Conservation (phyloP, 352 stramenopile species). For the Globisporangium cylindrosporum region DNA sequence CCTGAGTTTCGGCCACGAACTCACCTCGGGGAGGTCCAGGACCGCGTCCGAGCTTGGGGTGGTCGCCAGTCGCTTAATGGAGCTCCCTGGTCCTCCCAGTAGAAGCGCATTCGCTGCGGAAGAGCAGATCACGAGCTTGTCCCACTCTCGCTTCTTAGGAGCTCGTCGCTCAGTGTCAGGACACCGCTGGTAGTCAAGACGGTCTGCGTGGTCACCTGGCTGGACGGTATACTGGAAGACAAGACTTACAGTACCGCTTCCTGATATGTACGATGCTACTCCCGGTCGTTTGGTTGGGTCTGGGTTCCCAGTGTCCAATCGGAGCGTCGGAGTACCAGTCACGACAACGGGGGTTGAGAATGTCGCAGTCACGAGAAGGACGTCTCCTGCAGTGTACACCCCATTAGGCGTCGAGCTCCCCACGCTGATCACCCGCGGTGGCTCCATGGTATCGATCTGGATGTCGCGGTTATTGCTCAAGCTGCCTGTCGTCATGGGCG, state of each 20-base stretch:
- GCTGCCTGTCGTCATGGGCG: slow-evolving; percentile 37
- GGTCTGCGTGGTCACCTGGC: slow-evolving; percentile 46
- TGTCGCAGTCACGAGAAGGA: slow-evolving; percentile 32
- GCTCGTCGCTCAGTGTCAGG: slow-evolving; percentile 29
- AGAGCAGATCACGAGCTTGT: slow-evolving; percentile 53
- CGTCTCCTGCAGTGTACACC: slow-evolving; percentile 60
- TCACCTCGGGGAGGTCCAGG: slow-evolving; percentile 62
- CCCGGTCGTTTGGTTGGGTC: slow-evolving; percentile 1
- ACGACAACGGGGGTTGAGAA: slow-evolving; percentile 62
- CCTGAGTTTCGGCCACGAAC: slow-evolving; percentile 54
- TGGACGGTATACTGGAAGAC: slow-evolving; percentile 58
- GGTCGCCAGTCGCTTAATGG: slow-evolving; percentile 45
- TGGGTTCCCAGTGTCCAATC: slow-evolving; percentile 30
- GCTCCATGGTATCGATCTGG: slow-evolving; percentile 56
- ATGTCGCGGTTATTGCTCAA: slow-evolving; percentile 68
- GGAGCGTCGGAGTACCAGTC: slow-evolving; percentile 33
- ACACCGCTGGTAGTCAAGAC: slow-evolving; percentile 58
- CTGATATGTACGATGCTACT: slow-evolving; percentile 37
- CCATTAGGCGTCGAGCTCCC: slow-evolving; percentile 41
- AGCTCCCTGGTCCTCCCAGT: slow-evolving; percentile 26
- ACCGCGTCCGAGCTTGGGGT: slow-evolving; percentile 44
- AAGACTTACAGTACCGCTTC: slow-evolving; percentile 34
- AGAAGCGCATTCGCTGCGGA: slow-evolving; percentile 43
- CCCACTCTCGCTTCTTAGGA: slow-evolving; percentile 30
- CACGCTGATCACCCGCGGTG: slow-evolving; percentile 50